These are phyloP conservation scores for Jatropha podagrica DNA, from an alignment of 441 rosid genomes.

Conservation along the genomic window DNA sequence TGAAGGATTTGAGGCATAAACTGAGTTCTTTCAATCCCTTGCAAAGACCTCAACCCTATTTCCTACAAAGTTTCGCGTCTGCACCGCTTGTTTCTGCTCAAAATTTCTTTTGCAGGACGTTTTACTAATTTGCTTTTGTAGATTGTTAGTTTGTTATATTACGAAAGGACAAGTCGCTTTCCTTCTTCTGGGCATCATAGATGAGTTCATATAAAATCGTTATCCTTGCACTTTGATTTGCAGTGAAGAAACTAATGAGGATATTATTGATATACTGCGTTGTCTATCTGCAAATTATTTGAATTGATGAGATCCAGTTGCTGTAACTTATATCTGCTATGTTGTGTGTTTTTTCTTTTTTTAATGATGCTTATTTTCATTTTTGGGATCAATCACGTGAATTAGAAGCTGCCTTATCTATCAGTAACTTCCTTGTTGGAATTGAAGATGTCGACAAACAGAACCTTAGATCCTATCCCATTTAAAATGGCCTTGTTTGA, in stretches of 20 bases:
- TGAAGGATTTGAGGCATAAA: no score
- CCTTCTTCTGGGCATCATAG: slow-evolving; percentile 40
- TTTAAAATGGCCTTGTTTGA: background rate
- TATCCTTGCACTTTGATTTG: slow-evolving; percentile 84
- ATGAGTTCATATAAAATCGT: slow-evolving; percentile 49
- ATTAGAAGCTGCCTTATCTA: slow-evolving; percentile 49
- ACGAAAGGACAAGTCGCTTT: background rate
- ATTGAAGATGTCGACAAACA: slow-evolving; percentile 29
- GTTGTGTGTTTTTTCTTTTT: background rate
- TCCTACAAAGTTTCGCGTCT: slow-evolving; percentile 35
- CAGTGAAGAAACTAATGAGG: slow-evolving; percentile 64
- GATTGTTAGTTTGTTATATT: background rate
- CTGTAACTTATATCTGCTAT: no score
- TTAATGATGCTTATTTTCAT: background rate
- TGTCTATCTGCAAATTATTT: slow-evolving; percentile 21
- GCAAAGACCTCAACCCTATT: background rate
- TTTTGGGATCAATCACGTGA: slow-evolving; percentile 37
- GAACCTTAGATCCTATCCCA: slow-evolving; percentile 36
- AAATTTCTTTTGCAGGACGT: no score
- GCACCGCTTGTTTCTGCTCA: slow-evolving; percentile 46
- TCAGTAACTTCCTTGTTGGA: slow-evolving; percentile 36
- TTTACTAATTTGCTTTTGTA: no score
- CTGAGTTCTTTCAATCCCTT: no score
- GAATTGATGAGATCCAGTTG: slow-evolving; percentile 20
- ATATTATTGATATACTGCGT: slow-evolving; percentile 25